Evolutionary conservation across 306 rosid genomes (phyloP).

Genomic region (Acacia crassicarpa): DNA sequence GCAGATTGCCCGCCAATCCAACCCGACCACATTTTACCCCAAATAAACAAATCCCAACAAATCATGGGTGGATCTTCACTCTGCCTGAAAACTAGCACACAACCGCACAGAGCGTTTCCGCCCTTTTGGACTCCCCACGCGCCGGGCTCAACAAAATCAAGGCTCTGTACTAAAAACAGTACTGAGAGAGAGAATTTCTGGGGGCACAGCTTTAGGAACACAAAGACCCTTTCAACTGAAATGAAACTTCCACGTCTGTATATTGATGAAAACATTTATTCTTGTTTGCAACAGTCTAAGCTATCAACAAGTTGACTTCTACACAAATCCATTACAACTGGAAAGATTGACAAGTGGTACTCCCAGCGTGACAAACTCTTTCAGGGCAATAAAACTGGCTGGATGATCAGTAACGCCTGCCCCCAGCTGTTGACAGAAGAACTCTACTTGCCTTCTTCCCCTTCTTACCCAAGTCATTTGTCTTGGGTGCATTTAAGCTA

Average conservation of each 20-base stretch:
- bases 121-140: neutral
- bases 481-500: constrained; percentile 53
- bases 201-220: neutral
- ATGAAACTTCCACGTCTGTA: neutral
- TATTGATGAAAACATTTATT: constrained; percentile 24
- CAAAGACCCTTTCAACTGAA: neutral
- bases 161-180: neutral
- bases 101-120: neutral
- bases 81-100: neutral
- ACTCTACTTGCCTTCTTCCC: constrained; percentile 83
- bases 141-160: neutral
- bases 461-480: constrained; percentile 75
- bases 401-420: constrained; percentile 76
- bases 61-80: neutral
- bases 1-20: neutral
- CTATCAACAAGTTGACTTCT: constrained; percentile 16
- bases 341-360: neutral
- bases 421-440: constrained; percentile 84
- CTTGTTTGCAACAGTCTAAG: constrained; percentile 12
- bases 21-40: neutral
- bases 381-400: neutral
- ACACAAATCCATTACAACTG: neutral
- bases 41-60: neutral
- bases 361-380: neutral
- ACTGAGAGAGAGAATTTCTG: neutral